Evolutionary conservation across 106 monocot genomes (phyloP), one percentile per base, ranked within the genome.

Genomic region (Apostasia shenzhenica): DNA sequence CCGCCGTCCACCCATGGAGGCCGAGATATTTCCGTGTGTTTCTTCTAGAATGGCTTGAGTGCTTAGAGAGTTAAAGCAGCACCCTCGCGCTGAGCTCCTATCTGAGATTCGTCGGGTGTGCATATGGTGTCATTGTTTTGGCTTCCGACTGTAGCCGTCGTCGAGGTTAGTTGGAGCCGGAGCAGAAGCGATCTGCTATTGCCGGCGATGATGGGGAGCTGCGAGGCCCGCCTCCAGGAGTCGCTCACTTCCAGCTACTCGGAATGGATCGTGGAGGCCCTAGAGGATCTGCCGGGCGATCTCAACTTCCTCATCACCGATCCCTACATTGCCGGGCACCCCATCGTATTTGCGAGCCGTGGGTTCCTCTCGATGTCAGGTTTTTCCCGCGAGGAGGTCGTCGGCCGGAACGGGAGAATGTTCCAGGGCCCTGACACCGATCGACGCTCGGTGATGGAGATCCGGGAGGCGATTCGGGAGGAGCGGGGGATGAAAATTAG

Each of bases 311-410:
- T 99, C 14, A 79, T 99, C 63, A 87, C 97, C 47, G 97, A 99
- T 63, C 97, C 97, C 0, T 61, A 44, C 43, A 73, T 90, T 50
- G 8, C 87, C 48, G 83, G 85, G 48, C 92, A 99, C 68, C 97
- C 97, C 3, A 93, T 99, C 76, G 92, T 99, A 56, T 99, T 87
- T 78, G 97, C 89, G 13, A 85, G 85, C 83, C 77, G 70, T 2
- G 84, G 83, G 6, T 93, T 99, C 79, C 83, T 90, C 37, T 42
- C 69, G 57, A 75, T 87, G 74, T 79, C 83, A 0, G 92, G 92
- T 0, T 99, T 87, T 78, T 45, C 73, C n/a, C 37, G 9, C 3
- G 77, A 70, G 1, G 92, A 92, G 63, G 75, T 99, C 7, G n/a
- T 97, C 42, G 97, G 97, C 48, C 73, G 71, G 77, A 90, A 92